Conservation (phyloP, 306 rosid species). For the Cotoneaster glaucophyllus region DNA sequence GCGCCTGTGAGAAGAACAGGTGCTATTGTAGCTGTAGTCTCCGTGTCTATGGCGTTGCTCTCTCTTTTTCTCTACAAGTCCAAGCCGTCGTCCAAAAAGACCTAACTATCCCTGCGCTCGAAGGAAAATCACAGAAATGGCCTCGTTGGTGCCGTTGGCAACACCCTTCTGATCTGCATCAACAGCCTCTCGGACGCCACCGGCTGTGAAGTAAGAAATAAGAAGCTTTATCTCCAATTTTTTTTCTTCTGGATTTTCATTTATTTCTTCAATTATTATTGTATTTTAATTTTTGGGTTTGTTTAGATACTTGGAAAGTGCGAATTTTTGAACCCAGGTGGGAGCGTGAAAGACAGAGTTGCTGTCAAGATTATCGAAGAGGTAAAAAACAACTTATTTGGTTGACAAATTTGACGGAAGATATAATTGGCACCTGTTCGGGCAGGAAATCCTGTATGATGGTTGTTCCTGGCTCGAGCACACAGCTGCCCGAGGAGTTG, state of each 20-base stretch:
- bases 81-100: constrained; percentile 17
- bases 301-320: constrained; percentile 81
- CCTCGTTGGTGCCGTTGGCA: constrained; percentile 67
- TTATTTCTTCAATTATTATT: neutral
- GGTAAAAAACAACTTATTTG: constrained; percentile 28
- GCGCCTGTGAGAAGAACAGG: constrained; percentile 56
- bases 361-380: constrained; percentile 78
- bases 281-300: neutral
- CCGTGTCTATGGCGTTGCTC: constrained; percentile 26
- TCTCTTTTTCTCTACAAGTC: constrained; percentile 35
- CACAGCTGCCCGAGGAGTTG: no score
- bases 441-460: no score
- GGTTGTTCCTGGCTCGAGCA: no score
- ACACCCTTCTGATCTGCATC: constrained; percentile 84
- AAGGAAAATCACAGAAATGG: constrained; percentile 38
- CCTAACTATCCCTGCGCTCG: neutral
- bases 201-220: constrained; percentile 56
- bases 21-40: constrained; percentile 45
- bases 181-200: constrained; percentile 89
- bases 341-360: constrained; percentile 92
- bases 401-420: neutral
- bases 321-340: constrained; percentile 95
- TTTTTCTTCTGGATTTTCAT: neutral
- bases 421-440: no score
- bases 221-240: neutral